These are phyloP conservation scores for Paraphaeosphaeria sporulosa DNA, from an alignment of 2,329 filamentous ascomycete genomes.

Conservation along the genomic window DNA sequence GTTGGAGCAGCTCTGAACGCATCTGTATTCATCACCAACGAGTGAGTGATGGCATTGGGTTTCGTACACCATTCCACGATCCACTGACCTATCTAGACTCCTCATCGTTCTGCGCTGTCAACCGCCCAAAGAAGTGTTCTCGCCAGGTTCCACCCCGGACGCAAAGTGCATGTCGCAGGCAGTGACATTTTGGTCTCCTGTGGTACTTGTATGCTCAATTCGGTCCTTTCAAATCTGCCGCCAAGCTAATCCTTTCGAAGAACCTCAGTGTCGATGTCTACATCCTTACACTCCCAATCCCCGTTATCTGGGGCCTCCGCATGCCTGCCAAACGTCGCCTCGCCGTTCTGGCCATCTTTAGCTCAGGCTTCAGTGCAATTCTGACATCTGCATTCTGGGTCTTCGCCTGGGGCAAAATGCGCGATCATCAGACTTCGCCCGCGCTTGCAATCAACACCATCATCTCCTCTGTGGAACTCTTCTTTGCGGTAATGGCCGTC, in stretches of 20 bases:
- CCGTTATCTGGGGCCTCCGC: constrained; percentile 3
- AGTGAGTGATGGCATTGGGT: not conserved
- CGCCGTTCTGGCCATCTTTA: constrained; percentile 4
- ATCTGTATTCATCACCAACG: not conserved
- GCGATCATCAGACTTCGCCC: not conserved
- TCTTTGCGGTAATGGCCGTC: constrained; percentile 3
- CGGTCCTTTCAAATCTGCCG: not conserved
- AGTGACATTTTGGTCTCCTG: not conserved
- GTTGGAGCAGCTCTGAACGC: not conserved
- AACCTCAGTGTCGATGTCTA: not conserved
- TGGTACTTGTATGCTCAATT: not conserved
- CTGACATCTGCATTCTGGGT: constrained; percentile 1
- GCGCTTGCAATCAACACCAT: constrained; percentile 1
- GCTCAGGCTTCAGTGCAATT: not conserved
- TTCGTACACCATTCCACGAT: not conserved
- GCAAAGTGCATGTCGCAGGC: constrained; percentile 3
- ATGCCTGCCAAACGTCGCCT: not conserved
- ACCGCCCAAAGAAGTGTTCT: not conserved
- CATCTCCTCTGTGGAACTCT: not conserved
- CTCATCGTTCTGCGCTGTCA: constrained; percentile 1
- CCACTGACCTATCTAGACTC: not conserved
- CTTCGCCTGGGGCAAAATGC: constrained; percentile 6
- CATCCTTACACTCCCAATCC: constrained; percentile 1
- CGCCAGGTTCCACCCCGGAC: not conserved
- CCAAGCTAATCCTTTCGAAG: not conserved